Percentiles rank a stretch among this genome's conserved stretches.
Evolutionary conservation across 2,329 filamentous ascomycete genomes (phyloP).

Genomic region (Colletotrichum eremochloae): DNA sequence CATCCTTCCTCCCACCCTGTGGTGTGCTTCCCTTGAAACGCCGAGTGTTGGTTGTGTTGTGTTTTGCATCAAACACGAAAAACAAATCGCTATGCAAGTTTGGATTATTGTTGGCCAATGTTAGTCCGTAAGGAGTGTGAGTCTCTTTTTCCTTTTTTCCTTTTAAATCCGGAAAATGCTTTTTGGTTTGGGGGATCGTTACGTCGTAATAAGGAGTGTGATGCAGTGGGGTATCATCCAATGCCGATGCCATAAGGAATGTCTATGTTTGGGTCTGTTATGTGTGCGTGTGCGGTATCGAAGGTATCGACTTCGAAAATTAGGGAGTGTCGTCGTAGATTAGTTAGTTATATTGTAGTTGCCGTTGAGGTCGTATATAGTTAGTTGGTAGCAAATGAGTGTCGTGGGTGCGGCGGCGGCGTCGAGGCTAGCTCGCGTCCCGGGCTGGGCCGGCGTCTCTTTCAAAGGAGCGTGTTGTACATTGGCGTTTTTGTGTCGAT

Average conservation of each 20-base stretch:
- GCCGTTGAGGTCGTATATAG: constrained; percentile 30
- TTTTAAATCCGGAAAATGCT: constrained; percentile 32
- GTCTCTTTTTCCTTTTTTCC: constrained; percentile 17
- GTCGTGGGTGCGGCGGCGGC: constrained; percentile 47
- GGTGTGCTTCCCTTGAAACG: constrained; percentile 30
- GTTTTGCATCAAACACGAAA: constrained; percentile 45
- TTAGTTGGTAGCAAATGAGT: constrained; percentile 52
- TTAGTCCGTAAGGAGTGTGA: constrained; percentile 42
- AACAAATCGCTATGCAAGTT: constrained; percentile 69
- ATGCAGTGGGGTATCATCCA: constrained; percentile 49
- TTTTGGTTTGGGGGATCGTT: constrained; percentile 50
- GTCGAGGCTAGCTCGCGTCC: constrained; percentile 45
- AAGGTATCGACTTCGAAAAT: constrained; percentile 54
- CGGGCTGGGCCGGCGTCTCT: constrained; percentile 43
- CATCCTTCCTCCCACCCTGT: constrained; percentile 11
- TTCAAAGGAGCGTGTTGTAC: constrained; percentile 51
- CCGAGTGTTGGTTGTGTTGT: constrained; percentile 28
- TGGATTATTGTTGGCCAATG: constrained; percentile 55
- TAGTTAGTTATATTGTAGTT: constrained; percentile 3
- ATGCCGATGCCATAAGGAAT: constrained; percentile 39
- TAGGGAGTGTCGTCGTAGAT: constrained; percentile 45
- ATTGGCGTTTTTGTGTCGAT: constrained; percentile 52
- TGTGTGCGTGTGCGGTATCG: constrained; percentile 13
- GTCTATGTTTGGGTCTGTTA: constrained; percentile 25
- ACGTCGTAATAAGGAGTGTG: constrained; percentile 53